Percentiles rank a stretch among this genome's conserved stretches.
Evolutionary conservation across 495 filamentous ascomycete genomes (phyloP).

Genomic region (Hypoxylon fragiforme): DNA sequence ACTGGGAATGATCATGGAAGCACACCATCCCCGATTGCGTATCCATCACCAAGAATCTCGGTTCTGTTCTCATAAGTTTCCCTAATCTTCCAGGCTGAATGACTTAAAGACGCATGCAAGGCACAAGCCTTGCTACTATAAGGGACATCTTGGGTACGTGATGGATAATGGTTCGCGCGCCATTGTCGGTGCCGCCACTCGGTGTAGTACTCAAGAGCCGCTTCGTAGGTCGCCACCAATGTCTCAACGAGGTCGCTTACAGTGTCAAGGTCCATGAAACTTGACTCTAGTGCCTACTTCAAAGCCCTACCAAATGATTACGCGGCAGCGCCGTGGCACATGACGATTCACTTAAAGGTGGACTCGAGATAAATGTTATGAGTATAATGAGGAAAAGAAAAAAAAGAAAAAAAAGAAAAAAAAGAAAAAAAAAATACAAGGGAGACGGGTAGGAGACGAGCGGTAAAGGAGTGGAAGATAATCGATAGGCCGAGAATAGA

Average conservation of each 20-base stretch:
- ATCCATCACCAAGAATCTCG: conserved; percentile 43
- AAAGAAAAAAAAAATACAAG: not conserved
- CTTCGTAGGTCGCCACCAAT: conserved; percentile 37
- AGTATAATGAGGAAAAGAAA: not conserved
- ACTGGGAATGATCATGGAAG: not conserved
- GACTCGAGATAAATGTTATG: not conserved
- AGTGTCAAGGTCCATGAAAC: conserved; percentile 38
- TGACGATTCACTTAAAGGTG: not conserved
- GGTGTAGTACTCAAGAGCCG: conserved; percentile 42
- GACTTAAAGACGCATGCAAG: conserved; percentile 39
- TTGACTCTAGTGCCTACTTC: conserved; percentile 12
- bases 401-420: not conserved
- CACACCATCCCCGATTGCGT: conserved; percentile 43
- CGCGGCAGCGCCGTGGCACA: not conserved
- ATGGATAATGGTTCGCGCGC: conserved; percentile 26
- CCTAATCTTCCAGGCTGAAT: conserved; percentile 39
- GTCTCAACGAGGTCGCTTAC: conserved; percentile 38
- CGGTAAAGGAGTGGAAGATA: conserved; percentile 19
- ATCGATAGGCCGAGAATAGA: too few species aligned
- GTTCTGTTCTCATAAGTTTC: conserved; percentile 41
- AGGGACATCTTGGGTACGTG: conserved; percentile 13
- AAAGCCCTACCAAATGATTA: conserved; percentile 9
- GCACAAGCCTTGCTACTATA: conserved; percentile 29
- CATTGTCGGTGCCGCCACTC: conserved; percentile 39
- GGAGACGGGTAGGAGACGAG: not conserved